A percentile compares a stretch with the other conserved stretches of the same genome.
These are phyloP conservation scores for Rhizoctonia solani DNA, from an alignment of 1,284 basidiomycete genomes.

Conservation along the genomic window DNA sequence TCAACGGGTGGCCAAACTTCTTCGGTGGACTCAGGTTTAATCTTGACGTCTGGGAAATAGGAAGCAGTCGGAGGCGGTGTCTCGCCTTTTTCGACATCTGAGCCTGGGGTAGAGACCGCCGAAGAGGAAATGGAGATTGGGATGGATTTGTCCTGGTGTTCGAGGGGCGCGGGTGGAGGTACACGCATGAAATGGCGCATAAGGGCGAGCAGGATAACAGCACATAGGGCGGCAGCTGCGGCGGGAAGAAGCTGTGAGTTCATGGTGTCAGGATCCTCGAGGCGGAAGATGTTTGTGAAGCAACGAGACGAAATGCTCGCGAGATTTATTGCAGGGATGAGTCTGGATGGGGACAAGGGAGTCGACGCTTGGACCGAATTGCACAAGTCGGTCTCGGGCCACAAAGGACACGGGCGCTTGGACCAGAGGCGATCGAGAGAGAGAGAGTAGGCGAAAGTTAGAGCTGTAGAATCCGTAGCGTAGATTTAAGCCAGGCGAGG, in stretches of 20 bases:
- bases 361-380: neutral
- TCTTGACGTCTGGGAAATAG: constrained; percentile 5
- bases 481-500: too few relatives aligned
- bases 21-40: neutral
- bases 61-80: neutral
- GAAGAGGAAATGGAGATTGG: neutral
- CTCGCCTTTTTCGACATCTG: constrained; percentile 27
- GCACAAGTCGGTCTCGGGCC: too few relatives aligned
- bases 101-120: neutral
- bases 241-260: neutral
- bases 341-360: neutral
- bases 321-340: too few relatives aligned
- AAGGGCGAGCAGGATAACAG: constrained; percentile 6
- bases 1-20: constrained; percentile 20
- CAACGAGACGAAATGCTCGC: neutral
- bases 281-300: constrained; percentile 15
- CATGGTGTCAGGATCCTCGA: neutral
- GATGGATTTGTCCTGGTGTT: neutral
- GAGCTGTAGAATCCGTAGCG: too few relatives aligned
- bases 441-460: too few relatives aligned
- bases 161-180: too few relatives aligned
- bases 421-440: too few relatives aligned
- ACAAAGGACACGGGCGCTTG: too few relatives aligned
- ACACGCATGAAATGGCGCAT: neutral
- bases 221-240: constrained; percentile 16